These are phyloP conservation scores for Annulohypoxylon bovei DNA, from an alignment of 495 filamentous ascomycete genomes.

Conservation along the genomic window DNA sequence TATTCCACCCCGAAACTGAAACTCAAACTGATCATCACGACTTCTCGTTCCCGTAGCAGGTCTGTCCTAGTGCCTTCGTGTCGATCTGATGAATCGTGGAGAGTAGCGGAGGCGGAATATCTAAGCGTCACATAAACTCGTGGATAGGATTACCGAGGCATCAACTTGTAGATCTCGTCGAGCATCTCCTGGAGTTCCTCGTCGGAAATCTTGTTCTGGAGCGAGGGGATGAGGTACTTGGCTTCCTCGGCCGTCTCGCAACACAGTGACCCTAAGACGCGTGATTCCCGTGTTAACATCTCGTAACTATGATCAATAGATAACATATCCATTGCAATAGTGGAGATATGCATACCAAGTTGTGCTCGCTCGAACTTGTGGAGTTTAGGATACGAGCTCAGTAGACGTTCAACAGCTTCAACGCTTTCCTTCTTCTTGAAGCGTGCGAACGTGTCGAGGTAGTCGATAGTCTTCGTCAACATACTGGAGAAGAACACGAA, in stretches of 20 bases:
- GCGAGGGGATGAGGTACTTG: conserved; percentile 92
- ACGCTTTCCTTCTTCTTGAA: conserved; percentile 96
- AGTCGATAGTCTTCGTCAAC: conserved; percentile 86
- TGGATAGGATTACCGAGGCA: conserved; percentile 44
- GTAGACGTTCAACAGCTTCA: conserved; percentile 85
- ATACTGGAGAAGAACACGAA: conserved; percentile 49
- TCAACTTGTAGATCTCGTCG: conserved; percentile 87
- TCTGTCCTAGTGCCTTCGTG: background rate
- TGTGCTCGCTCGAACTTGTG: conserved; percentile 93
- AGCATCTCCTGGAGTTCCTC: conserved; percentile 85
- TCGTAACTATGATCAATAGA: background rate
- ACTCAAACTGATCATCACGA: background rate
- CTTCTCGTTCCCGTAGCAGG: background rate
- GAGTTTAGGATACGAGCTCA: conserved; percentile 79
- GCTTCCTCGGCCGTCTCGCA: conserved; percentile 94
- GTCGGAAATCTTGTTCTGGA: conserved; percentile 87
- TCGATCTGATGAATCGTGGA: background rate
- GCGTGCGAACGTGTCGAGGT: conserved; percentile 90
- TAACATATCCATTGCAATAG: background rate
- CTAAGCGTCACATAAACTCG: background rate
- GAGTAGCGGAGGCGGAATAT: background rate
- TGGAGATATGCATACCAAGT: conserved; percentile 72
- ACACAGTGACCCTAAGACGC: conserved; percentile 77
- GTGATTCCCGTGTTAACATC: background rate
- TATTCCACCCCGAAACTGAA: background rate